A percentile compares a stretch with the other conserved stretches of the same genome.
These are phyloP conservation scores for Phytophthora sp. DNA, from an alignment of 352 stramenopile species.

Conservation along the genomic window DNA sequence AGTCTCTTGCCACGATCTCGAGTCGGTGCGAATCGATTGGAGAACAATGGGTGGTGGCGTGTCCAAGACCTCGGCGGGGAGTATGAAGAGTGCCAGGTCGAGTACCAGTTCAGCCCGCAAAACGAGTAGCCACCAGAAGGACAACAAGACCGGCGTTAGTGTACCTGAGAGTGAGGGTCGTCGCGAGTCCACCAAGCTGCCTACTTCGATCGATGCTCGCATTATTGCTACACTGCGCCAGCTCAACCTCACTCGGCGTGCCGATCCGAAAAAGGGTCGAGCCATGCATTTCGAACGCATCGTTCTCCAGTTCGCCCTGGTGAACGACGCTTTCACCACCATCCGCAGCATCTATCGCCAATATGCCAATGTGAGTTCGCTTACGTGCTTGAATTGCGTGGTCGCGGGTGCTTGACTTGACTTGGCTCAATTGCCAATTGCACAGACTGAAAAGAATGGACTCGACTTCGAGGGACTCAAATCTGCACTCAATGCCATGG, in stretches of 20 bases:
- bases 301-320: conserved; percentile 73
- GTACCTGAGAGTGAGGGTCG: conserved; percentile 23
- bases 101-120: conserved; percentile 20
- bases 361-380: conserved; percentile 54
- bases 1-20: conserved; percentile 8
- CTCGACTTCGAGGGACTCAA: conserved; percentile 78
- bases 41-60: conserved; percentile 51
- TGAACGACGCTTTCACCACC: conserved; percentile 65
- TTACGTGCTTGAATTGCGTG: conserved; percentile 5
- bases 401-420: conserved; percentile 3
- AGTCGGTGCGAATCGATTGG: conserved; percentile 6
- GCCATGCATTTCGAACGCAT: conserved; percentile 78
- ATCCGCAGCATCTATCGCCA: conserved; percentile 73
- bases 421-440: not conserved
- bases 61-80: conserved; percentile 23
- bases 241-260: conserved; percentile 62
- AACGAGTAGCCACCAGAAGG: conserved; percentile 14
- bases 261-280: conserved; percentile 53
- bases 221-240: conserved; percentile 72
- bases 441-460: conserved; percentile 55
- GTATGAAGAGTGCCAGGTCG: not conserved
- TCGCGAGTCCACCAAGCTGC: conserved; percentile 42
- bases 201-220: conserved; percentile 65
- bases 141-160: conserved; percentile 6
- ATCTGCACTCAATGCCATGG: conserved; percentile 56